Percentiles rank a stretch among this genome's conserved stretches.
Conservation (phyloP, 2,329 filamentous ascomycete genomes). For the Colletotrichum nymphaeae region DNA sequence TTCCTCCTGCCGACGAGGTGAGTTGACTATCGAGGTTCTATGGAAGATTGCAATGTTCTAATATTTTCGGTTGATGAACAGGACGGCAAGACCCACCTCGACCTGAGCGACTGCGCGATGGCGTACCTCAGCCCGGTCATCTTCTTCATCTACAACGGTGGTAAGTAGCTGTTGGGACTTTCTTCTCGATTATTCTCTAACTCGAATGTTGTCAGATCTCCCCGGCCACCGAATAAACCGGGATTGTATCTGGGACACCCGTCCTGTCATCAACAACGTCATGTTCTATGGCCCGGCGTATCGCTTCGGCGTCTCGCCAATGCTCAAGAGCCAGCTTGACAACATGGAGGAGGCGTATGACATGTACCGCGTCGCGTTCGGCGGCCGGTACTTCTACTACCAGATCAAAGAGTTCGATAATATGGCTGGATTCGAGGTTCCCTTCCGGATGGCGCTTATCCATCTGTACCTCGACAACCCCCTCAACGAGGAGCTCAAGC, state of each 20-base stretch:
- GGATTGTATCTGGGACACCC: constrained; percentile 40
- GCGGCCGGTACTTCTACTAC: constrained; percentile 25
- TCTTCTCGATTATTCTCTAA: background rate
- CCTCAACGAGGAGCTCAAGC: constrained; percentile 2
- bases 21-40: background rate
- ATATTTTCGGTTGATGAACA: constrained; percentile 22
- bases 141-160: background rate
- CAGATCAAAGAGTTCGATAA: constrained; percentile 9
- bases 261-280: constrained; percentile 46
- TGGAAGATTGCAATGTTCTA: background rate
- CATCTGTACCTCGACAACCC: constrained; percentile 24
- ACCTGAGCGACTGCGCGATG: background rate
- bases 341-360: constrained; percentile 10
- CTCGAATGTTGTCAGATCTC: background rate
- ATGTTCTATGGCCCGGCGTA: constrained; percentile 47
- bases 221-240: constrained; percentile 16
- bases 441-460: constrained; percentile 23
- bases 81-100: constrained; percentile 41
- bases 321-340: constrained; percentile 27
- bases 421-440: constrained; percentile 21
- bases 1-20: constrained; percentile 45
- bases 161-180: background rate
- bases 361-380: background rate
- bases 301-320: constrained; percentile 42
- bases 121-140: background rate